Evolutionary conservation across 2,329 filamentous ascomycete genomes (phyloP).

Genomic region (Monosporascus sp.): DNA sequence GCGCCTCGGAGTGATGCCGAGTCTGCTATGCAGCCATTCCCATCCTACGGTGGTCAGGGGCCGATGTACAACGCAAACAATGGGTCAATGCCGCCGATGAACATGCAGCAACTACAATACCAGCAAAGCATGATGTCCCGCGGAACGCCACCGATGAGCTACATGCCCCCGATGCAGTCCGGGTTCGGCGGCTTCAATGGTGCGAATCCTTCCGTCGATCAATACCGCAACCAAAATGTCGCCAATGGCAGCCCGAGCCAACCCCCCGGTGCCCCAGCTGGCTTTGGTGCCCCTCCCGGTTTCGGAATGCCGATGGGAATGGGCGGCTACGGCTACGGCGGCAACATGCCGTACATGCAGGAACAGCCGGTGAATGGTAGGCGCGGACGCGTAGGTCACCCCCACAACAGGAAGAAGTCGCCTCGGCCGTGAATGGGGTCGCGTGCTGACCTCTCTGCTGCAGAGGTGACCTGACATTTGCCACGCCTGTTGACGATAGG

Average conservation of each 20-base stretch:
- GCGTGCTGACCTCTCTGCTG: slow-evolving; percentile 19
- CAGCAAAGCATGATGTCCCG: slow-evolving; percentile 54
- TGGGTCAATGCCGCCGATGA: slow-evolving; percentile 42
- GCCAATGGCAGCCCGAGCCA: slow-evolving; percentile 48
- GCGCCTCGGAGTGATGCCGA: slow-evolving; percentile 51
- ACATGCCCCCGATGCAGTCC: slow-evolving; percentile 51
- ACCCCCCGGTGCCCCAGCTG: slow-evolving; percentile 30
- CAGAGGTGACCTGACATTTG: slow-evolving; percentile 23
- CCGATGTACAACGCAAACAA: slow-evolving; percentile 46
- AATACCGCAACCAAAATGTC: slow-evolving; percentile 49
- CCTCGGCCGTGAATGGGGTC: slow-evolving; percentile 20
- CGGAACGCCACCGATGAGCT: slow-evolving; percentile 48
- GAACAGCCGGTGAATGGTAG: slow-evolving; percentile 52
- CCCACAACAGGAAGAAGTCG: slow-evolving; percentile 29
- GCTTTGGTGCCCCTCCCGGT: slow-evolving; percentile 25
- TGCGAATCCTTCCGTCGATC: slow-evolving; percentile 45
- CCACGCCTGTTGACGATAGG: slow-evolving; percentile 7
- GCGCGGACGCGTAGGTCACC: slow-evolving; percentile 53
- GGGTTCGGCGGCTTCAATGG: slow-evolving; percentile 50
- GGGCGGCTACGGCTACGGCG: slow-evolving; percentile 35
- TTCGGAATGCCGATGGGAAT: slow-evolving; percentile 27
- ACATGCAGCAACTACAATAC: slow-evolving; percentile 52
- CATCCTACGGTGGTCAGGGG: slow-evolving; percentile 44
- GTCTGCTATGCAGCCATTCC: slow-evolving; percentile 43
- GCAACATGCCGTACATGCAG: slow-evolving; percentile 46